These are phyloP conservation scores for Vigna nakashimae DNA, from an alignment of 306 rosid species.

Conservation along the genomic window DNA sequence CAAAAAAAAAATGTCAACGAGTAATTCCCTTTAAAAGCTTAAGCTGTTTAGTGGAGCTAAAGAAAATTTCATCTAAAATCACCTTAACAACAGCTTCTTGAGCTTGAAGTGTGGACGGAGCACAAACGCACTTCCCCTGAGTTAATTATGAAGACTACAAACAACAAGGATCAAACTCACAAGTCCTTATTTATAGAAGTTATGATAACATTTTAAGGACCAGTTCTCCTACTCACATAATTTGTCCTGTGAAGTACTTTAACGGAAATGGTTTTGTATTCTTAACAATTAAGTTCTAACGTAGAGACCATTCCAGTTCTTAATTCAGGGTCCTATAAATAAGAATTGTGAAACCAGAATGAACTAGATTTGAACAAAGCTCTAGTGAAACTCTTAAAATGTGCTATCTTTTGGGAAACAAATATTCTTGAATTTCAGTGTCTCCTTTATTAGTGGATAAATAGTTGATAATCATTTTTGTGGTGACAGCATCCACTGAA, in stretches of 20 bases:
- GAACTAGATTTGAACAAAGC: constrained; percentile 23
- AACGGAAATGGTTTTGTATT: neutral
- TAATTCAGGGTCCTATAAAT: neutral
- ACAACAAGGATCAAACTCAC: neutral
- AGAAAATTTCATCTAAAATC: too few relatives aligned
- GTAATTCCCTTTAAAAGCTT: neutral
- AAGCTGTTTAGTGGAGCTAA: neutral
- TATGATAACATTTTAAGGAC: too few relatives aligned
- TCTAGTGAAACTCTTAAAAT: constrained; percentile 29
- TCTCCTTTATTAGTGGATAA: constrained; percentile 40
- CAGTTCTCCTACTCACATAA: too few relatives aligned
- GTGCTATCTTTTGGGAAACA: constrained; percentile 36
- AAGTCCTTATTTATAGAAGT: neutral
- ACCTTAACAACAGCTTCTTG: neutral
- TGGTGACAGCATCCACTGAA: constrained; percentile 47
- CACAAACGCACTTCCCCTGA: neutral
- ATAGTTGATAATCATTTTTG: constrained; percentile 45
- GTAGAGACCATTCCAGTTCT: neutral
- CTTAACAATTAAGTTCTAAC: constrained; percentile 7
- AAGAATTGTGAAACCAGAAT: neutral
- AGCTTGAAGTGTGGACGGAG: neutral
- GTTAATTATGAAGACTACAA: neutral
- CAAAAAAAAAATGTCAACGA: too few relatives aligned
- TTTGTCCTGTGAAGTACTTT: too few relatives aligned
- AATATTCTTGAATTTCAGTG: constrained; percentile 39